phyloP scores from a whole-genome alignment of 139 green algal species.

The Chlamydomonas sphaeroides region DNA sequence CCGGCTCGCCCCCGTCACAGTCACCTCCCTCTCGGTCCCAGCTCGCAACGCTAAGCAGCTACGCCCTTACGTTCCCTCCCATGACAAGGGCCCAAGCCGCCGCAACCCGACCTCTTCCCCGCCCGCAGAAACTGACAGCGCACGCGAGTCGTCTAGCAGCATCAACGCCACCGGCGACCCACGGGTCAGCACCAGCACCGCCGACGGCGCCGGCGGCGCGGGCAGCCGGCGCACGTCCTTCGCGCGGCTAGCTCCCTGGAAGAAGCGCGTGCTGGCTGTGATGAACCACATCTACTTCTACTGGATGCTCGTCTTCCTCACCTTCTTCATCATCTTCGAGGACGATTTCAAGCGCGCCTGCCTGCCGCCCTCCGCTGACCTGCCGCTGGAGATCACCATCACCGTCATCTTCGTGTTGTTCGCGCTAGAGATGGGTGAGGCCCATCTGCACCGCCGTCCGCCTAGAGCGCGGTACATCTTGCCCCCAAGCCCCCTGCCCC shows the following conservation, averaged over 20 bases:
- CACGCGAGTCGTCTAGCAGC: no score
- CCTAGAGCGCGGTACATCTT: no score
- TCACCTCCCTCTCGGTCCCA: no score
- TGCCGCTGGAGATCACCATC: conserved; percentile 65
- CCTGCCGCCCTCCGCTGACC: conserved; percentile 66
- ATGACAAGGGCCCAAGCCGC: no score
- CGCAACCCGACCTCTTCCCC: no score
- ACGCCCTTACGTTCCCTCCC: no score
- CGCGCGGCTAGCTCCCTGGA: conserved; percentile 18
- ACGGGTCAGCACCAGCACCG: no score
- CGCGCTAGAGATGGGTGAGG: conserved; percentile 72
- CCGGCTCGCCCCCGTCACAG: no score
- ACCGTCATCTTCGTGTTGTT: conserved; percentile 70
- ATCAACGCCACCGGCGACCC: no score
- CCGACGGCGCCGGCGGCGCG: neutral
- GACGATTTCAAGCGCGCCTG: conserved; percentile 82
- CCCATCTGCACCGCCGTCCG: no score
- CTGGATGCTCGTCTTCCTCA: conserved; percentile 61
- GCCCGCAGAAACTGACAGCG: no score
- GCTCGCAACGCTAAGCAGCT: no score
- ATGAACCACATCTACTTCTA: conserved; percentile 55
- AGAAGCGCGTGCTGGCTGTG: conserved; percentile 1
- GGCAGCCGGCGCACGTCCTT: neutral
- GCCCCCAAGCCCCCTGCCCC: neutral
- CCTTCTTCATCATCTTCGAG: conserved; percentile 83